A percentile compares a stretch with the other conserved stretches of the same genome.
phyloP scores from a whole-genome alignment of 306 rosid genomes.

The Citrullus mucosospermus region DNA sequence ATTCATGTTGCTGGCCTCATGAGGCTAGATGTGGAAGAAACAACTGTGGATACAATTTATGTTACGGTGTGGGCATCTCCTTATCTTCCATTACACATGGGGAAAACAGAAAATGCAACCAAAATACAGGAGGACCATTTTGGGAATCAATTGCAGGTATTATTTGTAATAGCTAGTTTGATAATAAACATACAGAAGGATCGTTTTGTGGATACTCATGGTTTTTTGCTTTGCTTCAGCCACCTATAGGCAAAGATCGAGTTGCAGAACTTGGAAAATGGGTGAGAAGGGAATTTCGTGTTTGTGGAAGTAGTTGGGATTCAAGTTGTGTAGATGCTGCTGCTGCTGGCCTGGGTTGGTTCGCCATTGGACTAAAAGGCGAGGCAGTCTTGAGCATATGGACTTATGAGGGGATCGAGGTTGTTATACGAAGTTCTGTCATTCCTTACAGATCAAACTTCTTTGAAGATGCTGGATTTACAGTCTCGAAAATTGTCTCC shows the following conservation, averaged over 20 bases:
- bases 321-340: slow-evolving; percentile 81
- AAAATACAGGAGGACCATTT: slow-evolving; percentile 63
- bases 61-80: slow-evolving; percentile 88
- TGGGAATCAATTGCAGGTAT: slow-evolving; percentile 85
- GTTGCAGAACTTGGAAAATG: slow-evolving; percentile 75
- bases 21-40: slow-evolving; percentile 84
- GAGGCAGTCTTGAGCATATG: slow-evolving; percentile 61
- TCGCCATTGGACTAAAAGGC: slow-evolving; percentile 83
- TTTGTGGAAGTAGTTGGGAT: slow-evolving; percentile 73
- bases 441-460: slow-evolving; percentile 47
- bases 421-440: slow-evolving; percentile 56
- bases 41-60: slow-evolving; percentile 49
- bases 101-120: slow-evolving; percentile 60
- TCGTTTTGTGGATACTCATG: neutral
- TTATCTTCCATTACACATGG: slow-evolving; percentile 85
- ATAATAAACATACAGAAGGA: neutral
- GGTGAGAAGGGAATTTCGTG: slow-evolving; percentile 49
- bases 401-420: slow-evolving; percentile 79
- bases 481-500: slow-evolving; percentile 72
- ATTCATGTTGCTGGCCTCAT: slow-evolving; percentile 83
- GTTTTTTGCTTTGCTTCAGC: slow-evolving; percentile 41
- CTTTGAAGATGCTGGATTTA: slow-evolving; percentile 74
- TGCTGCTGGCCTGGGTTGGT: slow-evolving; percentile 89
- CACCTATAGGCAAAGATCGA: slow-evolving; percentile 64
- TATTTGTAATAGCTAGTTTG: neutral